These are phyloP conservation scores for Emericellopsis atlantica DNA, from an alignment of 2,329 filamentous ascomycete species.

Conservation along the genomic window DNA sequence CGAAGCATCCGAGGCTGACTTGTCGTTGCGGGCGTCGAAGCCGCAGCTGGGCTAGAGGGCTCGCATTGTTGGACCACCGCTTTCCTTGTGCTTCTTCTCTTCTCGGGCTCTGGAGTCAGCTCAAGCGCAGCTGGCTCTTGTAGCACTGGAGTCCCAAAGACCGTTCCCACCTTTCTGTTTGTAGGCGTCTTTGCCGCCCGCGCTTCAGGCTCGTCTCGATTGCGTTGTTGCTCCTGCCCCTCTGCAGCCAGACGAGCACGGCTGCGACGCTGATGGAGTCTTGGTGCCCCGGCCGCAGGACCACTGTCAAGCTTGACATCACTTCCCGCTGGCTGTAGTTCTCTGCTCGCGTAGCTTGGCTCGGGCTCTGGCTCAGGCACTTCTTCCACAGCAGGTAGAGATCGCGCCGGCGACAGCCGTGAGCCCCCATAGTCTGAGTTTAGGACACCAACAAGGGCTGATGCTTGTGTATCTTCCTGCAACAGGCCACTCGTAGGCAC, in stretches of 20 bases:
- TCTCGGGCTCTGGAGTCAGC: slow-evolving; percentile 31
- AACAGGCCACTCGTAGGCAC: slow-evolving; percentile 16
- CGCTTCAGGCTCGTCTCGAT: slow-evolving; percentile 14
- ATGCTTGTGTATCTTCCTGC: slow-evolving; percentile 14
- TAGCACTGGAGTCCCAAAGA: slow-evolving; percentile 20
- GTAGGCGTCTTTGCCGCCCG: slow-evolving; percentile 10
- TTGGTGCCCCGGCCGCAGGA: slow-evolving; percentile 27
- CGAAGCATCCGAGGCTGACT: too few relatives aligned
- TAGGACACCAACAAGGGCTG: slow-evolving; percentile 8
- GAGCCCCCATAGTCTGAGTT: slow-evolving; percentile 21
- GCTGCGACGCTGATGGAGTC: slow-evolving; percentile 21
- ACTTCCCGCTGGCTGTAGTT: too few relatives aligned
- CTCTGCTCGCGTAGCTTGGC: slow-evolving; percentile 1
- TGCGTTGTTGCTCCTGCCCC: slow-evolving; percentile 26
- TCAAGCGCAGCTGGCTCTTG: slow-evolving; percentile 21
- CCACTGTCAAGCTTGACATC: slow-evolving; percentile 24
- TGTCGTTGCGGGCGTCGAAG: too few relatives aligned
- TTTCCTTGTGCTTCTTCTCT: slow-evolving; percentile 12
- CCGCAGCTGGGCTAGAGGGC: not conserved
- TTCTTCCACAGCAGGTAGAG: slow-evolving; percentile 40
- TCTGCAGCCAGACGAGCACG: slow-evolving; percentile 8
- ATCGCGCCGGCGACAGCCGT: slow-evolving; percentile 25
- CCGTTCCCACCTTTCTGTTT: slow-evolving; percentile 10
- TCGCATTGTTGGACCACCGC: not conserved
- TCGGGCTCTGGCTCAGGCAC: slow-evolving; percentile 30